Base-by-base conservation (phyloP, 148 eudicot species). In the Rhododendron vialii region DNA sequence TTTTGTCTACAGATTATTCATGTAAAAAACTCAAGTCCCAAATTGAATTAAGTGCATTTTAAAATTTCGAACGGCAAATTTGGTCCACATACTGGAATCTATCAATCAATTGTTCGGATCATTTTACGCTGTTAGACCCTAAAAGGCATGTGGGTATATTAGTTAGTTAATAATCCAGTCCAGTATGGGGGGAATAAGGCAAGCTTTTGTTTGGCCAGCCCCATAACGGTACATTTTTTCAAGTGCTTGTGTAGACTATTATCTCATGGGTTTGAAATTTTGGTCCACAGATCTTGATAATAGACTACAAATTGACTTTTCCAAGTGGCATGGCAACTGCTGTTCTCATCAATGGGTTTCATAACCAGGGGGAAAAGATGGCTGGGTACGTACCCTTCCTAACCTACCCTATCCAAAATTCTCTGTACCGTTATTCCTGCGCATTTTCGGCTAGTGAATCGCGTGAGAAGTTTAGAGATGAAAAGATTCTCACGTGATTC, bases 251-350 rank as follows among this genome's bases (percentile, higher is more conserved):
- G 22, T 59, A 59, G 67, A 22, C 10, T n/a, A 63, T 9, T 63
- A 26, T 67, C 74, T 67, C 74, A 67, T 67, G 74, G 14, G 6
- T 28, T n/a, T 67, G 74, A 26, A 26, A 67, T 67, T 63, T 67
- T 67, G 74, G 74, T 87, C 43, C 88, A 84, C 91, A 95, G 96
- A 88, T 94, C 77, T 83, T 95, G 88, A 95, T 95, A 51, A 86
- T 95, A 3, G 98, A 94, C 85, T 94, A 94, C 89, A 92, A 95
- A 33, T 83, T 95, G 88, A 83, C 90, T 13, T 95, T 87, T 88
- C 96, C 98, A 87, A 95, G 89, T 87, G 98, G 98, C 43, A 93
- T 92, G 97, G 98, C 98, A 2, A 94, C 97, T 84, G 96, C 96
- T 41, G 95, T 94, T 87, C 97, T 95, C 20, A 95, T 95, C 30